These are phyloP conservation scores for Coemansia asiatica DNA, from an alignment of 192 early-diverging fungal genomes.

Conservation along the genomic window DNA sequence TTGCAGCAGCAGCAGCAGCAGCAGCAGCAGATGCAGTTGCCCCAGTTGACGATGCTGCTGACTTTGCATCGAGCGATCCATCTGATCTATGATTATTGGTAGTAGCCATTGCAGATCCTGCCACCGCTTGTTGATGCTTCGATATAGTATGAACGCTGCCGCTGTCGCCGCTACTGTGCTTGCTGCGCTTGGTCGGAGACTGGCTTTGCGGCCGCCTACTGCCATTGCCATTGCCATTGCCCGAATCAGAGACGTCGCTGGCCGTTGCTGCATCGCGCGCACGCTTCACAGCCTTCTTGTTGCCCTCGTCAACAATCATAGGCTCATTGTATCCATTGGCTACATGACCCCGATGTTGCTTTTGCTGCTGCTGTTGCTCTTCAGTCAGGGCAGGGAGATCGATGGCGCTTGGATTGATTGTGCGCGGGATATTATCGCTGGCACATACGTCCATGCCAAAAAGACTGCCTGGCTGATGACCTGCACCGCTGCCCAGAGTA, in stretches of 20 bases:
- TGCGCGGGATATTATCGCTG: constrained; percentile 31
- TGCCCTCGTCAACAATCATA: constrained; percentile 10
- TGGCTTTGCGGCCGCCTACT: constrained; percentile 14
- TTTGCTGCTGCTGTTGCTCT: neutral
- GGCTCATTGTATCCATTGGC: neutral
- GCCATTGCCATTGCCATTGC: neutral
- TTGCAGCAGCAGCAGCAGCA: neutral
- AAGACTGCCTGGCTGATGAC: constrained; percentile 14
- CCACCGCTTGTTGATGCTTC: too few relatives aligned
- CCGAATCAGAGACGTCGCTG: too few relatives aligned
- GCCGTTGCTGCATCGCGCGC: neutral
- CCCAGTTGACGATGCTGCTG: neutral
- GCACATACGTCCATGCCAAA: constrained; percentile 13
- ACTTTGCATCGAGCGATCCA: neutral
- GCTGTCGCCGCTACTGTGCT: neutral
- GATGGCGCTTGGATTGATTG: constrained; percentile 54
- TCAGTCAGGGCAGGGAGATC: constrained; percentile 14
- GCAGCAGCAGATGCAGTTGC: neutral
- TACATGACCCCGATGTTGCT: neutral
- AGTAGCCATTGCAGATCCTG: too few relatives aligned
- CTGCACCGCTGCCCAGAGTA: constrained; percentile 9
- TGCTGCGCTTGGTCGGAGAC: constrained; percentile 14
- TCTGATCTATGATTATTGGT: too few relatives aligned
- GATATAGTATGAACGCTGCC: too few relatives aligned
- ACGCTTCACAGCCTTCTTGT: neutral